Base-by-base conservation (phyloP, 2,329 filamentous ascomycete species). In the Beauveria bassiana region DNA sequence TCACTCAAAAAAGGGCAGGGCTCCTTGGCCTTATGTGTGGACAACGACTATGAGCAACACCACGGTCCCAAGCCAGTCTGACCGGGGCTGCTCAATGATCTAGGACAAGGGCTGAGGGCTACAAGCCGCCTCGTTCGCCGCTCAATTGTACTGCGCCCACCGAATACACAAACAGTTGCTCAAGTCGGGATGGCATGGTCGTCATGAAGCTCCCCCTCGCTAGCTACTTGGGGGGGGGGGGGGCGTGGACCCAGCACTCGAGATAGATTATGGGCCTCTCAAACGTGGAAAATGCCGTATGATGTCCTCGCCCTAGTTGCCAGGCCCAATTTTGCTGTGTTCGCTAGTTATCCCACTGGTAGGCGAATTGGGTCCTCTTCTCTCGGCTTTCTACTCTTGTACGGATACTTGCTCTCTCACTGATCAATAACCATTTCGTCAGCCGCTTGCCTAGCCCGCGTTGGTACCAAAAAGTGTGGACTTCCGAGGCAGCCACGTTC, bases 71-170 rank as follows among this genome's bases (percentile, higher is more conserved):
- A 60, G 50, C 40, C 58, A 24, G 49, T 60, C 58, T 53, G 58
- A 60, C 58, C 31, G 58, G 58, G 58, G 58, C 49, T 38, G 50
- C 12, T 60, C 49, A 54, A 60, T 28, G 58, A 60, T 60, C 58
- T 54, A 38, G 58, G 58, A 60, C 58, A 54, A 53, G 58, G 58
- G 58, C 58, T 60, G 49, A 47, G 42, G 46, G 40, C 31, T 45
- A 45, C 49, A 38, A 16, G 49, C 58, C 58, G 58, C 49, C 50
- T 60, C 58, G 50, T 54, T 54, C 43, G 46, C 28, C 31, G 26
- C 31, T 40, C 45, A 43, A 50, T 8, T 22, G 46, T 22, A 51
- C 56, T 47, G 28, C 34, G 34, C 47, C 46, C 46, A 28, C 57
- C 24, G 46, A 59, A 10, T 45, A 31, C 53, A 43, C 57, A 59